Evolutionary conservation across 352 stramenopile species (phyloP).

Genomic region (Globisporangium barbulae): DNA sequence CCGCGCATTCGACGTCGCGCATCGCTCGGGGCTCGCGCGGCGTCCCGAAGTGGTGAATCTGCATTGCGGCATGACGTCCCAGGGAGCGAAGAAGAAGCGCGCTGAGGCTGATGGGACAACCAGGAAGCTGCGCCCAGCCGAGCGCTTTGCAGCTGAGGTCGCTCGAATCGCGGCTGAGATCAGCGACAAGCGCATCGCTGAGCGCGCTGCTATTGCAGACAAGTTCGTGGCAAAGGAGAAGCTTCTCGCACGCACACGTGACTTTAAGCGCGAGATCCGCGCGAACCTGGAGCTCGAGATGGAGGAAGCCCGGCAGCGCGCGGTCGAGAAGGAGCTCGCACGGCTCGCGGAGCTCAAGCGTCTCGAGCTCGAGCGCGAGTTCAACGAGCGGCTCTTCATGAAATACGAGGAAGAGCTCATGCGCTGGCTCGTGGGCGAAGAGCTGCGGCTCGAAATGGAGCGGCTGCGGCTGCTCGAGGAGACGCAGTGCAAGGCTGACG

Average conservation of each 20-base stretch:
- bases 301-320: constrained; percentile 55
- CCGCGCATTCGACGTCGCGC: constrained; percentile 46
- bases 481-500: constrained; percentile 34
- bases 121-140: constrained; percentile 19
- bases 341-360: constrained; percentile 31
- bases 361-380: constrained; percentile 41
- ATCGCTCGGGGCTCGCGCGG: constrained; percentile 32
- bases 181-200: constrained; percentile 5
- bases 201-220: constrained; percentile 18
- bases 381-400: constrained; percentile 54
- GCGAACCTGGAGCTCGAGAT: constrained; percentile 57
- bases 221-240: constrained; percentile 16
- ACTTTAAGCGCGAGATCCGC: constrained; percentile 61
- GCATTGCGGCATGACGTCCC: constrained; percentile 8
- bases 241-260: constrained; percentile 32
- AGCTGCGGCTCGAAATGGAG: constrained; percentile 42
- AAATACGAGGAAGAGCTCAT: constrained; percentile 72
- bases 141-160: constrained; percentile 35
- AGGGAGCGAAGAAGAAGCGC: constrained; percentile 16
- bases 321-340: constrained; percentile 43
- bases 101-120: constrained; percentile 1
- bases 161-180: constrained; percentile 15
- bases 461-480: constrained; percentile 34
- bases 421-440: constrained; percentile 50
- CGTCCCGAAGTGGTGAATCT: constrained; percentile 42